Evolutionary conservation across 768 basidiomycete genomes (phyloP).

Genomic region (Suillus weaverae): DNA sequence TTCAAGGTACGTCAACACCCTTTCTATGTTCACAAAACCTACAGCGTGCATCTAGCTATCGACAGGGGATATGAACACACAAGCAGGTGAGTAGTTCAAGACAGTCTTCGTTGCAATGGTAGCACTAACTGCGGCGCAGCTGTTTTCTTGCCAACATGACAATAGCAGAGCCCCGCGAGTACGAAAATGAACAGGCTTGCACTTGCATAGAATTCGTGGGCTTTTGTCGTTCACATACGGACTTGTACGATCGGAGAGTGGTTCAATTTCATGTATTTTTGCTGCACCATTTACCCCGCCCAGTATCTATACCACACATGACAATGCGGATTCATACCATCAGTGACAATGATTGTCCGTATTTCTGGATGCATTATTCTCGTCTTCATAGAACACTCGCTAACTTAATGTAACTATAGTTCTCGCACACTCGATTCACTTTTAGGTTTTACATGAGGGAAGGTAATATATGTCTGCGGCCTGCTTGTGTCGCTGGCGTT

Average conservation of each 20-base stretch:
- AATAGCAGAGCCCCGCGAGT: background rate
- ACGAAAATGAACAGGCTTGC: conserved; percentile 1
- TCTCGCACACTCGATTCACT: background rate
- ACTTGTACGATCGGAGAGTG: conserved; percentile 20
- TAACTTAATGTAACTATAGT: conserved; percentile 34
- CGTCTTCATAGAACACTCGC: conserved; percentile 13
- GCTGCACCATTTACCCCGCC: conserved; percentile 18
- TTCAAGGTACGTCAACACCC: conserved; percentile 64
- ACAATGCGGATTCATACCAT: conserved; percentile 9
- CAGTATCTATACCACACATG: conserved; percentile 31
- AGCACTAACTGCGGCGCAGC: conserved; percentile 37
- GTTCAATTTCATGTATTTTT: conserved; percentile 25
- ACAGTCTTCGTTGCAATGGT: conserved; percentile 1
- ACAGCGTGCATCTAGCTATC: conserved; percentile 33
- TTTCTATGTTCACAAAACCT: conserved; percentile 5
- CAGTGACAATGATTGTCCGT: conserved; percentile 20
- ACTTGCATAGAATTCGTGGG: conserved; percentile 1
- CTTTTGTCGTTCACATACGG: conserved; percentile 11
- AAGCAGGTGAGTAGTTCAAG: conserved; percentile 59
- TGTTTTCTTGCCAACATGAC: conserved; percentile 61
- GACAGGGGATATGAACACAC: conserved; percentile 45
- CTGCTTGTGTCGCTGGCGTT: background rate
- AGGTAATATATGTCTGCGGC: background rate
- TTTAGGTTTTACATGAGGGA: background rate
- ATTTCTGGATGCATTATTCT: conserved; percentile 7